Conservation (phyloP, 257 asterid species). For the Solanum sejunctum region DNA sequence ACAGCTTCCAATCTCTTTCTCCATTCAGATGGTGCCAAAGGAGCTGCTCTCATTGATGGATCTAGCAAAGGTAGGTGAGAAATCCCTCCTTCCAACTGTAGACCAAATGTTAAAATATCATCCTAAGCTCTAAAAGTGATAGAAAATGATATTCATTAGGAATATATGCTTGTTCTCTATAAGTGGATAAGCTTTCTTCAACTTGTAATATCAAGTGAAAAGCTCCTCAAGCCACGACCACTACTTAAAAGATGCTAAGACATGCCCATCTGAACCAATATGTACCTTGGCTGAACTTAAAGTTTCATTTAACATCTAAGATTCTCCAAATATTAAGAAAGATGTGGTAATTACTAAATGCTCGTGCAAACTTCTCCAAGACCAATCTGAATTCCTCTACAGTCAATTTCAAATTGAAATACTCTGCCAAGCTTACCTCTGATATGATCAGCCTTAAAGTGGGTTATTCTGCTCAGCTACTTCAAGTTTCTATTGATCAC, state of each 20-base stretch:
- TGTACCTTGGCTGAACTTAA: background rate
- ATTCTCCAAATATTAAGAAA: background rate
- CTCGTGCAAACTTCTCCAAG: background rate
- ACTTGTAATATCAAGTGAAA: background rate
- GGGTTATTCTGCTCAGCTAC: background rate
- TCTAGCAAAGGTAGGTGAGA: constrained; percentile 91
- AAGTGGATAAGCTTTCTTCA: background rate
- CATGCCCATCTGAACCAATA: background rate
- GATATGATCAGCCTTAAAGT: background rate
- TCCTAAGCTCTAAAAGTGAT: background rate
- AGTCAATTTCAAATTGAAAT: background rate
- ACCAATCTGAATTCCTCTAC: background rate
- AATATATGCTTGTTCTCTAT: background rate
- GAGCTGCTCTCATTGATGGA: constrained; percentile 65
- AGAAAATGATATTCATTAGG: background rate
- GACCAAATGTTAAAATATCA: constrained; percentile 1
- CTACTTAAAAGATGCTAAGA: background rate
- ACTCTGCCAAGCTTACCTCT: background rate
- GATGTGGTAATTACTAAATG: background rate
- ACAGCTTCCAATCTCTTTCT: constrained; percentile 50
- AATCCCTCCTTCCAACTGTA: constrained; percentile 68
- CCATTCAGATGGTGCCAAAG: constrained; percentile 90
- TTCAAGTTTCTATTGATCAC: background rate
- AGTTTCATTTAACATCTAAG: background rate
- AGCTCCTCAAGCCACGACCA: background rate